Base-by-base conservation (phyloP, 2,329 filamentous ascomycete genomes). In the Aaosphaeria pasadenensis region DNA sequence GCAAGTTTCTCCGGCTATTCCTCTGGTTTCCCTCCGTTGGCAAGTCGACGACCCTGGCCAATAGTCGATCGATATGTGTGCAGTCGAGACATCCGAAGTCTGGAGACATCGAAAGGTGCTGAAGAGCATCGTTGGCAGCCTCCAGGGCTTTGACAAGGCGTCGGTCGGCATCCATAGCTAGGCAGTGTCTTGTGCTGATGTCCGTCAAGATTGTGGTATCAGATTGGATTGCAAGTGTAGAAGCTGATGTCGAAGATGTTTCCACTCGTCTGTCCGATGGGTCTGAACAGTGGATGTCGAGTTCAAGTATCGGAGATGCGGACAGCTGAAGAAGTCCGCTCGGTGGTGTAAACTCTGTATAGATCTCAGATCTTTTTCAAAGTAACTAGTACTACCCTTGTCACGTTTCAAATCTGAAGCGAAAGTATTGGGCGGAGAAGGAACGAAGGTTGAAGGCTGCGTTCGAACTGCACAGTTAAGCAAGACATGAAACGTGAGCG, bases 21-120 rank as follows among this genome's bases (percentile, higher is more conserved):
- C 64, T 58, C 45, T 66, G 63, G 38, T 63, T 66, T n/a, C 60
- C 57, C 39, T 67, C 64, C 29, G 62, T 67, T 11, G 64, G 64
- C 39, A 67, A 50, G 33, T 67, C 64, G n/a, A 66, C 63, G 17
- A 67, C 63, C 45, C 64, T 56, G 13, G 59, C 64, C 5, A 67
- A 56, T 29, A 67, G 47, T 31, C 63, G 60, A 51, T 67, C 64
- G 45, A 67, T 64, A 41, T 67, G 64, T 44, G 61, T 66, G 48
- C 59, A 67, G 49, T 67, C 64, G 30, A 67, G 53, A 45, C 50
- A 57, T 32, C 48, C 50, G 13, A 63, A 62, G 54, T 66, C 62
- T 11, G 59, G 56, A 30, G 60, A 62, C 60, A 66, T 62, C 43
- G 63, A 65, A 7, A 67, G 55, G 44, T 67, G 64, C 47, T 67